Evolutionary conservation across 2,329 filamentous ascomycete species (phyloP).

Genomic region (Pseudogymnoascus destructans): DNA sequence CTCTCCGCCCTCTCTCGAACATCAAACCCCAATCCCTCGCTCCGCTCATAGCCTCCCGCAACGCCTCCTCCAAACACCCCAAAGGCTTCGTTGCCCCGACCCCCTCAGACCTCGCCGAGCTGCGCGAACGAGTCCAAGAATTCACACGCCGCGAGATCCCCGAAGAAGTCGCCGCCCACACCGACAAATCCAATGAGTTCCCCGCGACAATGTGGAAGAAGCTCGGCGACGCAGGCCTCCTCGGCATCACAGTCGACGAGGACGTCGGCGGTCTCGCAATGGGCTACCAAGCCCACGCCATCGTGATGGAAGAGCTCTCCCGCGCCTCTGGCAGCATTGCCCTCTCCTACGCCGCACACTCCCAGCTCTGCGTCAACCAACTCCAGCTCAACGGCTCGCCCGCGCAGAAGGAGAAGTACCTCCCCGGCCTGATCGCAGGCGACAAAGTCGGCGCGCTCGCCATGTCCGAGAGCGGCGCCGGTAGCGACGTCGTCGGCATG

Average conservation of each 20-base stretch:
- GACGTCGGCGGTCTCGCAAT: conserved; percentile 78
- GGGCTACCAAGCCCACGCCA: conserved; percentile 93
- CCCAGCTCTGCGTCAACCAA: conserved; percentile 93
- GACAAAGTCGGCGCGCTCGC: conserved; percentile 75
- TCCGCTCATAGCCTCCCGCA: conserved; percentile 20
- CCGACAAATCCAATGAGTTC: conserved; percentile 81
- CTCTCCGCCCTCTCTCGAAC: conserved; percentile 5
- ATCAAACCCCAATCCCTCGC: background rate
- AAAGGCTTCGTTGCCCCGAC: conserved; percentile 44
- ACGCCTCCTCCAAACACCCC: conserved; percentile 57
- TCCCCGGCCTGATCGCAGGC: conserved; percentile 71
- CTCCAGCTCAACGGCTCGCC: conserved; percentile 73
- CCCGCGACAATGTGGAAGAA: conserved; percentile 88
- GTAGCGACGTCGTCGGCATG: conserved; percentile 93
- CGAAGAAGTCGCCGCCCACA: conserved; percentile 65
- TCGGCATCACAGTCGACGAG: conserved; percentile 89
- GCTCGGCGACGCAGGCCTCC: conserved; percentile 77
- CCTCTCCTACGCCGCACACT: conserved; percentile 89
- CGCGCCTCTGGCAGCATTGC: conserved; percentile 74
- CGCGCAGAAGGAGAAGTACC: conserved; percentile 66
- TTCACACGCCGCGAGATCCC: conserved; percentile 82
- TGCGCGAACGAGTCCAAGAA: conserved; percentile 46
- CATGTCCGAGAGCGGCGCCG: conserved; percentile 87
- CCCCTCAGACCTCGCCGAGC: conserved; percentile 37
- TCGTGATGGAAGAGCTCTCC: conserved; percentile 91